phyloP scores from a whole-genome alignment of 2,329 filamentous ascomycete genomes.

The Ophiocordyceps camponoti-leonardi region DNA sequence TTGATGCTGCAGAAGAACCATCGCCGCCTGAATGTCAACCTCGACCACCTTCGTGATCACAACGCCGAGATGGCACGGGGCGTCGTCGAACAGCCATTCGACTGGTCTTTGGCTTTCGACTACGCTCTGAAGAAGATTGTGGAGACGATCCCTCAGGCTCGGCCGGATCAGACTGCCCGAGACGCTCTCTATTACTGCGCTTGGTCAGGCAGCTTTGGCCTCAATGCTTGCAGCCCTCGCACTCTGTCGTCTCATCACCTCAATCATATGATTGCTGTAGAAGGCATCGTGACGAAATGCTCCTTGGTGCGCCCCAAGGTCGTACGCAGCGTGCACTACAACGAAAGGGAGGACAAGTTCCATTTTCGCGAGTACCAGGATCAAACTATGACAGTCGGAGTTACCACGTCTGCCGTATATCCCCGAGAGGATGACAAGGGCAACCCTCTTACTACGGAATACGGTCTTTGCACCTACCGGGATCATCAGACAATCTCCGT shows the following conservation, averaged over 20 bases:
- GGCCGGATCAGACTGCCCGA: constrained; percentile 56
- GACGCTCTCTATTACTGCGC: constrained; percentile 90
- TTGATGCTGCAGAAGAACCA: constrained; percentile 54
- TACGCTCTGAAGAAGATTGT: constrained; percentile 79
- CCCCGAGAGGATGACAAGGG: constrained; percentile 86
- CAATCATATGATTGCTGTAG: constrained; percentile 92
- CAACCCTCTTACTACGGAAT: constrained; percentile 85
- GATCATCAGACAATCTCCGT: constrained; percentile 99
- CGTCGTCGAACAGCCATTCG: constrained; percentile 73
- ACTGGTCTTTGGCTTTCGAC: constrained; percentile 78
- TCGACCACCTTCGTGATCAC: constrained; percentile 85
- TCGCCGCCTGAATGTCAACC: constrained; percentile 50
- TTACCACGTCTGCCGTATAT: constrained; percentile 81
- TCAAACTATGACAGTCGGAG: constrained; percentile 91
- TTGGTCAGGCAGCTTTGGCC: constrained; percentile 90
- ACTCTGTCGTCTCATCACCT: constrained; percentile 79
- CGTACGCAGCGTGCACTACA: constrained; percentile 96
- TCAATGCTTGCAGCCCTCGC: constrained; percentile 85
- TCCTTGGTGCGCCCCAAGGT: constrained; percentile 92
- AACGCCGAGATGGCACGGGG: constrained; percentile 64
- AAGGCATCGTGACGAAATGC: constrained; percentile 94
- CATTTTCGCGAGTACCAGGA: constrained; percentile 83
- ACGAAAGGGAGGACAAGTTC: constrained; percentile 72
- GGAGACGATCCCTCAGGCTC: constrained; percentile 57
- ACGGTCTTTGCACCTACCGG: constrained; percentile 83